Conservation (phyloP, 208 protist species). For the Leishmania arabica region DNA sequence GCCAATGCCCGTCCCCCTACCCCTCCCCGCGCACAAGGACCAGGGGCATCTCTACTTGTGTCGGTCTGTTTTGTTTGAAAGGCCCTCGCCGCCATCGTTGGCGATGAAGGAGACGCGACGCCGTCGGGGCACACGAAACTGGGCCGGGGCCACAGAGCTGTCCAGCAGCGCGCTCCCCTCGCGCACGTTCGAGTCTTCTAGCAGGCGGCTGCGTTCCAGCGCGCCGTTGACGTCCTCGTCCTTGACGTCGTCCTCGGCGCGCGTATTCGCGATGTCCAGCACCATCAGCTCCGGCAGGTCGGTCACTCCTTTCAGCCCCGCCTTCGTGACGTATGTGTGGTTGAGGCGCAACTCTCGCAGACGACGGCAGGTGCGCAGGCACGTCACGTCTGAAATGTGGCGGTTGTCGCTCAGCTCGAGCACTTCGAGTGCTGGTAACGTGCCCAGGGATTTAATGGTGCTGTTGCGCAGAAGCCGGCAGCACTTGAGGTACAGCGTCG, state of each 20-base stretch:
- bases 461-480: constrained; percentile 43
- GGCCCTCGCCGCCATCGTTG: constrained; percentile 13
- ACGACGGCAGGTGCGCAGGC: constrained; percentile 33
- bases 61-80: background rate
- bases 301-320: constrained; percentile 36
- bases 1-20: background rate
- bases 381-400: constrained; percentile 50
- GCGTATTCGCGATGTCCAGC: constrained; percentile 47
- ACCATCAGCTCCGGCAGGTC: constrained; percentile 41
- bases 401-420: constrained; percentile 53
- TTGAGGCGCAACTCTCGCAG: constrained; percentile 44
- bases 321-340: constrained; percentile 48
- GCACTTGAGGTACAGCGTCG: constrained; percentile 34
- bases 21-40: background rate
- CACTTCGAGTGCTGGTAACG: constrained; percentile 38
- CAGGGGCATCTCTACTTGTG: background rate
- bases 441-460: constrained; percentile 23
- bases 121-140: constrained; percentile 48
- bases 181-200: constrained; percentile 28
- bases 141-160: constrained; percentile 30
- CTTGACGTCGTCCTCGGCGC: constrained; percentile 44
- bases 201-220: constrained; percentile 8
- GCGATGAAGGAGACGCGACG: constrained; percentile 47
- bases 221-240: constrained; percentile 11
- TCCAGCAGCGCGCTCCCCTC: constrained; percentile 42